Conservation (phyloP, 1,284 basidiomycete species). For the Marasmius tenuissimus region DNA sequence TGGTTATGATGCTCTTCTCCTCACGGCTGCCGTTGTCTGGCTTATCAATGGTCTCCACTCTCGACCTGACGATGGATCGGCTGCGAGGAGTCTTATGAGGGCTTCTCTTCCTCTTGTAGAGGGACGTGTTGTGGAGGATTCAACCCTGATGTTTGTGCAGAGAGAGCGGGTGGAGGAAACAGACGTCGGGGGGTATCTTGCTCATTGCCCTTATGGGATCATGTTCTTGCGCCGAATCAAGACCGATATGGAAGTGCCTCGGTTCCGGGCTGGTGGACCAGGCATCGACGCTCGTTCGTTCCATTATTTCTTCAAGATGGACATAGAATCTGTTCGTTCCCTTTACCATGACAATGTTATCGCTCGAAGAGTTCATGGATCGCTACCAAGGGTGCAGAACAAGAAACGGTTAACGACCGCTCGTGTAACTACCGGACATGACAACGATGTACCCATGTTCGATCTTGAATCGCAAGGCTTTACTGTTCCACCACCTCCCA, state of each 20-base stretch:
- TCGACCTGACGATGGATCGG: slow-evolving; percentile 20
- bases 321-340: neutral
- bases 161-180: no score
- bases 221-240: slow-evolving; percentile 1
- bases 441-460: neutral
- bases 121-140: neutral
- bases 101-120: slow-evolving; percentile 15
- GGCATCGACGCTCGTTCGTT: neutral
- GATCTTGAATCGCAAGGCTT: slow-evolving; percentile 2
- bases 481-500: neutral
- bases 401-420: neutral
- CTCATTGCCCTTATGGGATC: slow-evolving; percentile 1
- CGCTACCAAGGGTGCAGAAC: neutral
- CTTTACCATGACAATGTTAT: neutral
- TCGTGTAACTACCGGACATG: neutral
- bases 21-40: slow-evolving; percentile 23
- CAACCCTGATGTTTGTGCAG: neutral
- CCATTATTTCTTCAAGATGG: neutral
- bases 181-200: neutral
- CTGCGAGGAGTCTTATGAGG: slow-evolving; percentile 18
- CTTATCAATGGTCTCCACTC: slow-evolving; percentile 23
- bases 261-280: neutral
- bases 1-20: slow-evolving; percentile 11
- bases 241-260: neutral
- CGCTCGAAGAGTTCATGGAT: neutral